Evolutionary conservation across 2,329 filamentous ascomycete species (phyloP).

Genomic region (Sporothrix pseudoabietina): DNA sequence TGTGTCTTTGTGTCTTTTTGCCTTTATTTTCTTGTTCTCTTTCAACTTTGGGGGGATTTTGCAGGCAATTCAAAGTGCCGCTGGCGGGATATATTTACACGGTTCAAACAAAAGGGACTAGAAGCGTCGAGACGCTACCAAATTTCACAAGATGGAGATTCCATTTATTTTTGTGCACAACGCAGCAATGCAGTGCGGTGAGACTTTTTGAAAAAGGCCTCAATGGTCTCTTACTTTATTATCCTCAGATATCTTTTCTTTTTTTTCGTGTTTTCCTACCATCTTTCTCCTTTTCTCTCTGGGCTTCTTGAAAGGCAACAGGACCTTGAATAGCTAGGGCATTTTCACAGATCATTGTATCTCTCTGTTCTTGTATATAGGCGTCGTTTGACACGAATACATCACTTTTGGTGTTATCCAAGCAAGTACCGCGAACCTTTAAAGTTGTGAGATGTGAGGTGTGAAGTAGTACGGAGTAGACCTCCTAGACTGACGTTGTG

Average conservation of each 20-base stretch:
- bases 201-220: neutral
- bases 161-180: neutral
- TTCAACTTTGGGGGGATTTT: neutral
- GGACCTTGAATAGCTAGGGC: constrained; percentile 17
- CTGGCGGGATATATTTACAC: constrained; percentile 25
- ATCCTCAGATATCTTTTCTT: neutral
- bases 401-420: constrained; percentile 11
- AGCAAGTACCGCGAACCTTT: neutral
- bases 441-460: neutral
- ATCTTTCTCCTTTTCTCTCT: neutral
- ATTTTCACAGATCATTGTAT: neutral
- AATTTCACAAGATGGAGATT: constrained; percentile 2
- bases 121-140: constrained; percentile 24
- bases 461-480: neutral
- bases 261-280: neutral
- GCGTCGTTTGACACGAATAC: constrained; percentile 28
- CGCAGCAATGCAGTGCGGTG: constrained; percentile 17
- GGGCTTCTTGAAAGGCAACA: constrained; percentile 19
- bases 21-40: neutral
- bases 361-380: constrained; percentile 28
- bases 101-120: constrained; percentile 23
- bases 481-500: neutral
- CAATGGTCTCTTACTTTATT: neutral
- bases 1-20: neutral
- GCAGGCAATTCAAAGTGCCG: constrained; percentile 24